Evolutionary conservation across 192 early-diverging fungal species (phyloP).

Genomic region (Rhizophlyctis rosea): DNA sequence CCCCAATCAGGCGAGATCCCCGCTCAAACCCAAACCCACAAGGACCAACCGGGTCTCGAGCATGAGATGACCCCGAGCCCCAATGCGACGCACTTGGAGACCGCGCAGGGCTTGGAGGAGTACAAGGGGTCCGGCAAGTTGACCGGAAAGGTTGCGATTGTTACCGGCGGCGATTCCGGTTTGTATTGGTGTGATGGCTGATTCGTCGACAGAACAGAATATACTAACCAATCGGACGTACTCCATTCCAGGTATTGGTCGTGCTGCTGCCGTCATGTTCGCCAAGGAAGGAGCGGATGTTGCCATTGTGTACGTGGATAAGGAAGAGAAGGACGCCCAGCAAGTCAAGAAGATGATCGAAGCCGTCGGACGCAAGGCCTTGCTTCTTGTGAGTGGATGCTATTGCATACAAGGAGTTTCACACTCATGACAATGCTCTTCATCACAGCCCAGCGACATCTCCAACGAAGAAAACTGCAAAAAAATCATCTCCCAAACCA

Average conservation of each 20-base stretch:
- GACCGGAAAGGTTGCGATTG: slow-evolving; percentile 44
- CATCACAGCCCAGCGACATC: slow-evolving; percentile 19
- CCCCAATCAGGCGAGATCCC: slow-evolving; percentile 21
- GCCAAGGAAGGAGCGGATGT: slow-evolving; percentile 44
- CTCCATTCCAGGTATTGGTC: slow-evolving; percentile 49
- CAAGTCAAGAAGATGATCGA: slow-evolving; percentile 42
- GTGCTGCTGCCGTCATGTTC: slow-evolving; percentile 48
- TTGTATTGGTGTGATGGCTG: no score
- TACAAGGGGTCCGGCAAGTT: slow-evolving; percentile 46
- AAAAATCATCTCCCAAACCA: background rate
- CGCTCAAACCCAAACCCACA: slow-evolving; percentile 20
- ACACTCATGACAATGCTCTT: slow-evolving; percentile 40
- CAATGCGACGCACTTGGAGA: slow-evolving; percentile 40
- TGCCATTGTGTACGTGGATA: slow-evolving; percentile 40
- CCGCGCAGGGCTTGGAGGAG: slow-evolving; percentile 33
- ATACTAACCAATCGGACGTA: no score
- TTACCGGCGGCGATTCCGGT: slow-evolving; percentile 42
- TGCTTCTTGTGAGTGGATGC: slow-evolving; percentile 35
- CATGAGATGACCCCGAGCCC: slow-evolving; percentile 43
- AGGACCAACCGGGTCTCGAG: slow-evolving; percentile 36
- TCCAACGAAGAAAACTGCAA: slow-evolving; percentile 18
- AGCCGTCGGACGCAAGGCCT: slow-evolving; percentile 30
- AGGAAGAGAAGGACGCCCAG: slow-evolving; percentile 47
- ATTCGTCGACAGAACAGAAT: no score
- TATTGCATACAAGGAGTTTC: no score